These are phyloP conservation scores for Elongisporangium anandrum DNA, from an alignment of 352 stramenopile species.

Conservation along the genomic window DNA sequence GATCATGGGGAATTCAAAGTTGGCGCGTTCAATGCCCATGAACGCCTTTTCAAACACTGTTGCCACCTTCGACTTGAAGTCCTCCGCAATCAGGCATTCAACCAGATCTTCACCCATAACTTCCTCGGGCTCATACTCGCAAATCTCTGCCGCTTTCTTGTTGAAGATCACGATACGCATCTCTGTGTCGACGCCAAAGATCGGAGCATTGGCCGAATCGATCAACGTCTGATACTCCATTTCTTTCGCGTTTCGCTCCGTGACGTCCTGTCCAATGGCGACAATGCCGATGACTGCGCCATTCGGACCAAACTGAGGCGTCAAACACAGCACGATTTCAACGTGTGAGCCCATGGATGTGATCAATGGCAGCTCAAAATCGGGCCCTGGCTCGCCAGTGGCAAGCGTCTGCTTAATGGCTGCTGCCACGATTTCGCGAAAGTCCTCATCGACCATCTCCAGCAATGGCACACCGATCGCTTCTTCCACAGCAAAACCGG, in stretches of 20 bases:
- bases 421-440: slow-evolving; percentile 32
- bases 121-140: slow-evolving; percentile 84
- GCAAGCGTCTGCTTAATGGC: slow-evolving; percentile 35
- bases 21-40: slow-evolving; percentile 60
- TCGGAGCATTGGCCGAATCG: slow-evolving; percentile 73
- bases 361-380: slow-evolving; percentile 53
- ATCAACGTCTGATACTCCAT: slow-evolving; percentile 72
- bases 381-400: slow-evolving; percentile 36
- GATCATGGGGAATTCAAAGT: slow-evolving; percentile 79
- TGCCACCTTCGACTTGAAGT: slow-evolving; percentile 58
- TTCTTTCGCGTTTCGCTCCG: slow-evolving; percentile 53
- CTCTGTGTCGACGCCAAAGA: slow-evolving; percentile 66
- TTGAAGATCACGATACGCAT: slow-evolving; percentile 84
- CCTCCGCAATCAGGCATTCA: slow-evolving; percentile 67
- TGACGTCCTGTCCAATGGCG: slow-evolving; percentile 69
- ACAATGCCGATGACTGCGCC: slow-evolving; percentile 46
- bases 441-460: slow-evolving; percentile 43
- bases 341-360: slow-evolving; percentile 40
- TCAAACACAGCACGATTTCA: slow-evolving; percentile 52
- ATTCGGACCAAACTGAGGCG: slow-evolving; percentile 36
- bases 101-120: slow-evolving; percentile 83
- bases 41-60: slow-evolving; percentile 70
- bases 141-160: slow-evolving; percentile 86
- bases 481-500: slow-evolving; percentile 45
- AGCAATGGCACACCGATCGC: slow-evolving; percentile 42